phyloP scores from a whole-genome alignment of 225 moss, liverwort and hornwort genomes.

The Thuidium tamariscinum region DNA sequence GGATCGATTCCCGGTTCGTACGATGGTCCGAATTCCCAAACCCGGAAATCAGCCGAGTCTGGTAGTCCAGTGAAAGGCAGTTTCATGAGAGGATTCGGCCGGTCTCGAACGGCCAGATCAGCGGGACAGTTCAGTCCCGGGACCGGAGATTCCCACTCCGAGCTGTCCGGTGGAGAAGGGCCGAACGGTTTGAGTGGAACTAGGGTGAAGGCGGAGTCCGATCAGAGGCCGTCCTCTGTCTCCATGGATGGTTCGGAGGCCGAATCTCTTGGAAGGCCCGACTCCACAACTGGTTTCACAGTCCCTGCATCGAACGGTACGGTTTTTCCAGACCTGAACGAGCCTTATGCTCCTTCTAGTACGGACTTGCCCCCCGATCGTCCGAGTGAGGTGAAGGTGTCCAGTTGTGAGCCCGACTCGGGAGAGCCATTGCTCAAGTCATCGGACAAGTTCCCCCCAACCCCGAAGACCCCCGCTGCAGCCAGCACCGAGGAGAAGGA shows the following conservation, averaged over 20 bases:
- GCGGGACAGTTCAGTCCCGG: not conserved
- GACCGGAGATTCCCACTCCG: conserved; percentile 10
- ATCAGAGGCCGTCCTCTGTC: conserved; percentile 1
- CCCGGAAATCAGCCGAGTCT: not conserved
- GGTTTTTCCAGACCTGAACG: conserved; percentile 53
- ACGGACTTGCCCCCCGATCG: not conserved
- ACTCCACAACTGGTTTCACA: conserved; percentile 14
- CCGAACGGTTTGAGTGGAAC: not conserved
- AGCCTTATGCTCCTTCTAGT: conserved; percentile 19
- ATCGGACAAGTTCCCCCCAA: conserved; percentile 12
- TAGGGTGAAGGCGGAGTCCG: conserved; percentile 12
- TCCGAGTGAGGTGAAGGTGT: conserved; percentile 1
- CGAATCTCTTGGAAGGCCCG: conserved; percentile 9
- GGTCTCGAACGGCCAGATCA: not conserved
- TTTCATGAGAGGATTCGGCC: conserved; percentile 40
- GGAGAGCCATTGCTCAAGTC: conserved; percentile 23
- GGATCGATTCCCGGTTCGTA: conserved; percentile 16
- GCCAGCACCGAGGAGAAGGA: conserved; percentile 13
- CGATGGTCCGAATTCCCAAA: conserved; percentile 17
- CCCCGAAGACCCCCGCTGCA: conserved; percentile 12
- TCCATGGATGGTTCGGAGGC: conserved; percentile 35
- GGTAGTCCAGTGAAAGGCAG: conserved; percentile 28
- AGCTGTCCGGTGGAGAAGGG: conserved; percentile 12
- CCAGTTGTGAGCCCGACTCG: conserved; percentile 21
- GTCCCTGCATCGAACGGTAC: conserved; percentile 29